Evolutionary conservation across 2,329 filamentous ascomycete species (phyloP).

Genomic region (Xylariaceae sp.): DNA sequence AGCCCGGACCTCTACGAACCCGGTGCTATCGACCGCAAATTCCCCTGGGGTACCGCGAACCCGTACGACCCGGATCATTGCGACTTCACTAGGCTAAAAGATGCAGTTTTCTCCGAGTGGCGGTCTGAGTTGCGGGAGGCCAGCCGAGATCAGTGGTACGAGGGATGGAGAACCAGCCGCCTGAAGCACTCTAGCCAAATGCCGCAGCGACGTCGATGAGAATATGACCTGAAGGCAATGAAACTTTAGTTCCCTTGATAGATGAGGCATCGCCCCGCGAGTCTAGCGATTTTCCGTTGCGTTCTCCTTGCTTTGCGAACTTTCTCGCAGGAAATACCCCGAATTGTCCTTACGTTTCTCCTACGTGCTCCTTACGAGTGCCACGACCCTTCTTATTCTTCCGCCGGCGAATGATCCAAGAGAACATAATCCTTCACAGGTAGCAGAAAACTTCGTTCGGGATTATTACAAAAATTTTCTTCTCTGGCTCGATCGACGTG

Average conservation of each 20-base stretch:
- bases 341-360: too few species aligned
- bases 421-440: too few species aligned
- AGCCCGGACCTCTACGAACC: slow-evolving; percentile 90
- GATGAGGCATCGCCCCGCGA: slow-evolving; percentile 15
- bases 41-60: slow-evolving; percentile 96
- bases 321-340: too few species aligned
- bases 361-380: too few species aligned
- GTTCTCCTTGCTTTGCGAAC: slow-evolving; percentile 15
- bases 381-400: too few species aligned
- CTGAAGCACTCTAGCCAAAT: slow-evolving; percentile 51
- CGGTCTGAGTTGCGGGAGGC: slow-evolving; percentile 84
- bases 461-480: too few species aligned
- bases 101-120: slow-evolving; percentile 92
- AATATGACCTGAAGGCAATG: slow-evolving; percentile 12
- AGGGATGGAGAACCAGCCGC: slow-evolving; percentile 80
- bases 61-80: slow-evolving; percentile 89
- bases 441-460: too few species aligned
- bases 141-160: slow-evolving; percentile 90
- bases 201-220: slow-evolving; percentile 32
- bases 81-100: slow-evolving; percentile 86
- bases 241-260: slow-evolving; percentile 8
- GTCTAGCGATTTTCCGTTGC: slow-evolving; percentile 15
- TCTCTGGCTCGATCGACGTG: too few species aligned
- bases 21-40: slow-evolving; percentile 74
- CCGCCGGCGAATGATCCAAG: too few species aligned